A percentile compares a stretch with the other conserved stretches of the same genome.
Evolutionary conservation across 305 asterid genomes (phyloP).

Genomic region (Petunia hybrid): DNA sequence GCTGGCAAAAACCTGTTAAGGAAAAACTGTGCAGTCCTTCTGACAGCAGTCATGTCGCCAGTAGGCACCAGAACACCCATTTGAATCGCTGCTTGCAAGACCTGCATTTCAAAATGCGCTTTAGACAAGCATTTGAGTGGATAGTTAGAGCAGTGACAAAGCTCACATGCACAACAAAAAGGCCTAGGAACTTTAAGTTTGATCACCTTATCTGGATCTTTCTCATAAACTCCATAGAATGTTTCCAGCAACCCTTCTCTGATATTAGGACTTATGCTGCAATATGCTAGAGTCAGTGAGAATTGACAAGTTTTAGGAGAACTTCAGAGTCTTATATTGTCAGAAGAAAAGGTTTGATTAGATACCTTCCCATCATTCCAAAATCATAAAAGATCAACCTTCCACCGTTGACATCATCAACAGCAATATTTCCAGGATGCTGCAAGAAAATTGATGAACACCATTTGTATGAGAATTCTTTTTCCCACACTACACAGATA

Average conservation of each 20-base stretch:
- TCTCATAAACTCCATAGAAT: slow-evolving; percentile 97
- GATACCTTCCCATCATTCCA: slow-evolving; percentile 99
- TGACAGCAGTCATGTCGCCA: slow-evolving; percentile 96
- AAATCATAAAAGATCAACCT: slow-evolving; percentile 94
- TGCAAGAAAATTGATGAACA: slow-evolving; percentile 41
- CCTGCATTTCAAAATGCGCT: slow-evolving; percentile 53
- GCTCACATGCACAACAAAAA: not conserved
- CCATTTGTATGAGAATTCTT: slow-evolving; percentile 13
- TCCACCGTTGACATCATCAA: slow-evolving; percentile 98
- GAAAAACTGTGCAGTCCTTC: slow-evolving; percentile 96
- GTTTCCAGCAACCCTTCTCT: slow-evolving; percentile 94
- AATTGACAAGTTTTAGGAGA: slow-evolving; percentile 33
- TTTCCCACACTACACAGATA: slow-evolving; percentile 7
- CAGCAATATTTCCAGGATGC: slow-evolving; percentile 99
- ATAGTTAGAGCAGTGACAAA: slow-evolving; percentile 26
- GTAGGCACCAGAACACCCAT: slow-evolving; percentile 99
- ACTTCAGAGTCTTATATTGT: slow-evolving; percentile 7
- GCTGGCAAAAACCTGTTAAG: slow-evolving; percentile 70
- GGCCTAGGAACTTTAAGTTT: slow-evolving; percentile 29
- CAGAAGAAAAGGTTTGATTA: slow-evolving; percentile 24
- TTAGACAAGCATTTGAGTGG: slow-evolving; percentile 23
- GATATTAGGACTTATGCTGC: slow-evolving; percentile 94
- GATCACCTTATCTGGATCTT: slow-evolving; percentile 84
- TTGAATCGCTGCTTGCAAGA: slow-evolving; percentile 92
- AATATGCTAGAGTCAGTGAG: slow-evolving; percentile 35